phyloP scores from a whole-genome alignment of 441 rosid genomes.

The Raphanus hybrid region DNA sequence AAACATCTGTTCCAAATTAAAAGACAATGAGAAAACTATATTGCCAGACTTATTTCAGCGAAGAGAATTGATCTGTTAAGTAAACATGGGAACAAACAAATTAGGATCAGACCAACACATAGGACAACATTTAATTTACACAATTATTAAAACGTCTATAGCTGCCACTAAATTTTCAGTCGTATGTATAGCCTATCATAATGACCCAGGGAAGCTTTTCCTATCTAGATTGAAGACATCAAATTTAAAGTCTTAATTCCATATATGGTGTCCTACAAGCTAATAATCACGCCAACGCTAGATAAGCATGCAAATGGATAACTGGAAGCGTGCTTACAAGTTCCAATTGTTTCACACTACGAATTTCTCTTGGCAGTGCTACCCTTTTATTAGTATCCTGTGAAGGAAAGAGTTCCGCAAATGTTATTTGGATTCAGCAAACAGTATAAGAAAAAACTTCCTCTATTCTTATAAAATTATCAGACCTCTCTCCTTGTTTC shows the following conservation, averaged over 20 bases:
- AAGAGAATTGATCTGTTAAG: not conserved
- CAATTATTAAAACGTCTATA: no score
- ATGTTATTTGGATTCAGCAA: conserved; percentile 22
- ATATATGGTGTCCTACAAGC: conserved; percentile 20
- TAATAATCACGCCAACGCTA: conserved; percentile 10
- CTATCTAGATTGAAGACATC: not conserved
- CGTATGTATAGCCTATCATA: conserved; percentile 11
- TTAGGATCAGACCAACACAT: conserved; percentile 13
- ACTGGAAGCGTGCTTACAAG: conserved; percentile 62
- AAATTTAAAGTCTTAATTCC: not conserved
- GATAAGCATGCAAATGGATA: conserved; percentile 29
- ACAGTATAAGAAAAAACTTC: conserved; percentile 27
- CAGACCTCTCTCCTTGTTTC: conserved; percentile 98
- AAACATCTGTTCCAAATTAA: conserved; percentile 17
- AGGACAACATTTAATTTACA: not conserved
- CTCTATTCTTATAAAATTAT: conserved; percentile 28
- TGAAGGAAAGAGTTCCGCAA: conserved; percentile 38
- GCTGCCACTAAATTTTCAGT: not conserved
- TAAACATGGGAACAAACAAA: conserved; percentile 16
- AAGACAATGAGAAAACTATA: not conserved
- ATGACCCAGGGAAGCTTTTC: conserved; percentile 11
- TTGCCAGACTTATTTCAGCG: not conserved
- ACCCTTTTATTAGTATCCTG: conserved; percentile 83
- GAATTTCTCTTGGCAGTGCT: conserved; percentile 87
- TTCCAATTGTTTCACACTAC: conserved; percentile 81